phyloP scores from a whole-genome alignment of 768 basidiomycete species.

The Neoboletus subvelutipes region DNA sequence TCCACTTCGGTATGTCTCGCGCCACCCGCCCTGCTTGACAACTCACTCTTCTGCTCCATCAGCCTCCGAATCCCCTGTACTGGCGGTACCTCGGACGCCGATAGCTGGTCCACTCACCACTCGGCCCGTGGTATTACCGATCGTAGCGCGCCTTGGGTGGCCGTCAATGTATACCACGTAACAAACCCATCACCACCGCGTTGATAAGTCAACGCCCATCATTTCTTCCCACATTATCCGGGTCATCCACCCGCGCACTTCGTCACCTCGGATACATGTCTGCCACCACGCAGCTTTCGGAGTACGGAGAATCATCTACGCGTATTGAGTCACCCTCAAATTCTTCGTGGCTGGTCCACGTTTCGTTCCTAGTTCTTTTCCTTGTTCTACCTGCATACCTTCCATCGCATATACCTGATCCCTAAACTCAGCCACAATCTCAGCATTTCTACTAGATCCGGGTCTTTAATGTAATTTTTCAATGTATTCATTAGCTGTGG shows the following conservation, averaged over 20 bases:
- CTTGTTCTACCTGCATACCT: slow-evolving; percentile 6
- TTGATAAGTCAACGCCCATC: slow-evolving; percentile 4
- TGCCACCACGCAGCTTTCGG: slow-evolving; percentile 3
- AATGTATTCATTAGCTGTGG: slow-evolving; percentile 25
- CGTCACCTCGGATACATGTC: slow-evolving; percentile 8
- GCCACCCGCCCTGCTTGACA: background rate
- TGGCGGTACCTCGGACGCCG: slow-evolving; percentile 51
- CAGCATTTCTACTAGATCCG: slow-evolving; percentile 29
- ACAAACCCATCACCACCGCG: slow-evolving; percentile 2
- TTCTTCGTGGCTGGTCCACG: slow-evolving; percentile 23
- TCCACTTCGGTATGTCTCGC: slow-evolving; percentile 40
- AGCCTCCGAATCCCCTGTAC: slow-evolving; percentile 45
- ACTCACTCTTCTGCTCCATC: slow-evolving; percentile 9
- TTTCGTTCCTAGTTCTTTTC: background rate
- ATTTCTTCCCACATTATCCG: slow-evolving; percentile 5
- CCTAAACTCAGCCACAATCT: slow-evolving; percentile 16
- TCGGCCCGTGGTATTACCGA: slow-evolving; percentile 7
- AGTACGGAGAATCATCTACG: slow-evolving; percentile 4
- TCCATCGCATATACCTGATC: slow-evolving; percentile 26
- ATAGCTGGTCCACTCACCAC: slow-evolving; percentile 14
- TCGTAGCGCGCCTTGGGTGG: slow-evolving; percentile 3
- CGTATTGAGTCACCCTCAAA: slow-evolving; percentile 10
- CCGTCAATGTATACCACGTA: background rate
- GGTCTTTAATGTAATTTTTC: slow-evolving; percentile 24
- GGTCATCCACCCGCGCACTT: background rate